Evolutionary conservation across 73 alveolate genomes (phyloP).

Genomic region (Uronychia binucleata): DNA sequence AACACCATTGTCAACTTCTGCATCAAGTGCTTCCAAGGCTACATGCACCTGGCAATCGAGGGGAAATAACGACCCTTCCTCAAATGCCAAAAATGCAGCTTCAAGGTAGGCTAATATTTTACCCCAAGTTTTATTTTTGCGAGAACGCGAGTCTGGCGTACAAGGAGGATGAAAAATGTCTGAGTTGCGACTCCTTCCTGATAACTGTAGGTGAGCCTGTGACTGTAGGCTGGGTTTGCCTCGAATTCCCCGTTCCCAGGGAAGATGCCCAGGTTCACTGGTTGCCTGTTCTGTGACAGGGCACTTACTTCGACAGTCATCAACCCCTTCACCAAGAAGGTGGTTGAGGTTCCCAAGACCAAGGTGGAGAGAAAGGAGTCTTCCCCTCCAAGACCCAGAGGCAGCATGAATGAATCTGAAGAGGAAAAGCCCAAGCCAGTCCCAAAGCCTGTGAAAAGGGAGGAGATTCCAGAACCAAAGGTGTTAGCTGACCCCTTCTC

Average conservation of each 20-base stretch:
- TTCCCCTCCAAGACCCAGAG: background rate
- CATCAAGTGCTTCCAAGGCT: conserved; percentile 76
- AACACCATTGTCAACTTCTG: conserved; percentile 71
- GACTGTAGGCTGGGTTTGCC: background rate
- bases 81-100: background rate
- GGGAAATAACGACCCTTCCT: background rate
- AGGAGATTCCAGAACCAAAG: background rate
- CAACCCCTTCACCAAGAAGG: conserved; percentile 17
- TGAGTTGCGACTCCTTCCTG: conserved; percentile 14
- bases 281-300: conserved; percentile 79
- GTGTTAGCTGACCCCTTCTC: background rate
- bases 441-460: too few species aligned
- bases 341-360: conserved; percentile 46
- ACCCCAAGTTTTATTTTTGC: conserved; percentile 44
- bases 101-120: conserved; percentile 38
- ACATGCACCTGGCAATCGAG: conserved; percentile 16
- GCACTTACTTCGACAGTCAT: conserved; percentile 2
- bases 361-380: conserved; percentile 7
- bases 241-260: conserved; percentile 72
- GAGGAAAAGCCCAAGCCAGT: too few species aligned
- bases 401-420: background rate
- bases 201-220: background rate
- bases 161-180: conserved; percentile 40
- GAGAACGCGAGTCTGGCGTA: conserved; percentile 38
- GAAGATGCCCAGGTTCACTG: conserved; percentile 66